phyloP scores from a whole-genome alignment of 2,329 filamentous ascomycete genomes.

The Venturia carpophila region DNA sequence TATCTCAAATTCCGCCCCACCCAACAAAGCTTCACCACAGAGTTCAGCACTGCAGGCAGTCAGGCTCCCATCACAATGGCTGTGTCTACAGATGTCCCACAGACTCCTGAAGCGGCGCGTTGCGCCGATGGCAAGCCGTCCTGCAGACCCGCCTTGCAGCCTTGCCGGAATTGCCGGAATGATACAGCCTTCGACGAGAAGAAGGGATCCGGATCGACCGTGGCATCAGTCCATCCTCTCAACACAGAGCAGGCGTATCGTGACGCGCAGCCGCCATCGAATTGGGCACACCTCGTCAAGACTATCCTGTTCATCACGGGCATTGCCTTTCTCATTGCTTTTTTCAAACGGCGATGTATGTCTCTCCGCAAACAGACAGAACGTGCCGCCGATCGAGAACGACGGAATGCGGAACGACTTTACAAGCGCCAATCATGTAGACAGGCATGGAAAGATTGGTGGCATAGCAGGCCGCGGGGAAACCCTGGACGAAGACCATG shows the following conservation, averaged over 20 bases:
- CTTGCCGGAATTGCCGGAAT: conserved; percentile 7
- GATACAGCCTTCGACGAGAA: conserved; percentile 3
- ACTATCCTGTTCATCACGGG: conserved; percentile 39
- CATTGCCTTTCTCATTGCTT: conserved; percentile 37
- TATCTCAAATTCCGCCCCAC: conserved; percentile 27
- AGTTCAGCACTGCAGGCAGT: conserved; percentile 9
- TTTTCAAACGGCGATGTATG: conserved; percentile 40
- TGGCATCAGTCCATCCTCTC: background rate
- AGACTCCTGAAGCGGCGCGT: conserved; percentile 1
- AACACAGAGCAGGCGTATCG: conserved; percentile 15
- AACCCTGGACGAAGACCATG: conserved; percentile 27
- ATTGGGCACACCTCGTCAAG: conserved; percentile 35
- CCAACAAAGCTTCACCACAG: conserved; percentile 14
- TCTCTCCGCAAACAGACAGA: conserved; percentile 43
- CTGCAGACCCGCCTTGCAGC: background rate
- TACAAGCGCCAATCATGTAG: conserved; percentile 48
- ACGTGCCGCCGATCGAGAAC: conserved; percentile 46
- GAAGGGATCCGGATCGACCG: background rate
- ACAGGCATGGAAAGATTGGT: conserved; percentile 45
- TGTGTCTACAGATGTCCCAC: background rate
- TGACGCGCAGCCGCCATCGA: conserved; percentile 23
- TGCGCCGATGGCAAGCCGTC: conserved; percentile 7
- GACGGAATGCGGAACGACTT: conserved; percentile 35
- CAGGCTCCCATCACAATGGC: conserved; percentile 13
- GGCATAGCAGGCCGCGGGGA: conserved; percentile 33